Conservation (phyloP, 129 eudicot species). For the Tanacetum coccineum region DNA sequence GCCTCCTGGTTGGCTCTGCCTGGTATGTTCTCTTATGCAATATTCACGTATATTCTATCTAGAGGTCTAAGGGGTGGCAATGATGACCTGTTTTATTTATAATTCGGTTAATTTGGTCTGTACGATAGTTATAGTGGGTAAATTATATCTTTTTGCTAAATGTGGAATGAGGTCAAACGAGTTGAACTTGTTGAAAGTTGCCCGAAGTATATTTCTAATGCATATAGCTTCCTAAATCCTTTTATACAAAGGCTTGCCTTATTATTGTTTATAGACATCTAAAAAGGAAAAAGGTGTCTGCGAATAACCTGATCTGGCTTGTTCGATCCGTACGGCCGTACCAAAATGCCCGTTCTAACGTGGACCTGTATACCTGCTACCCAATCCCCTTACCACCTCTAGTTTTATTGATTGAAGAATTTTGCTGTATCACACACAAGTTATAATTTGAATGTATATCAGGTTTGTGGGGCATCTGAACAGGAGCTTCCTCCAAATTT, state of each 20-base stretch:
- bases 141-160: too few species aligned
- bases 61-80: neutral
- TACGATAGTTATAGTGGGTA: too few species aligned
- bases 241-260: neutral
- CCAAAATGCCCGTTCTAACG: neutral
- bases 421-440: neutral
- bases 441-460: neutral
- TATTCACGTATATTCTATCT: neutral
- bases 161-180: neutral
- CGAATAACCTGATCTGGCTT: neutral
- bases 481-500: constrained; percentile 81
- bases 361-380: neutral
- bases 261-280: neutral
- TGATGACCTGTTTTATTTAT: too few species aligned
- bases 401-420: neutral
- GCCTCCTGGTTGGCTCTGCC: constrained; percentile 94
- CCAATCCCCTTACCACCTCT: neutral
- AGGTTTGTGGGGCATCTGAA: constrained; percentile 97
- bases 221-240: neutral
- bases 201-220: neutral
- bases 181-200: neutral
- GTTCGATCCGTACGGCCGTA: too few species aligned
- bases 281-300: constrained; percentile 1
- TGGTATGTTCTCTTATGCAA: constrained; percentile 45
- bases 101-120: too few species aligned